Base-by-base conservation (phyloP, 306 rosid genomes). In the Rosa rugosa region DNA sequence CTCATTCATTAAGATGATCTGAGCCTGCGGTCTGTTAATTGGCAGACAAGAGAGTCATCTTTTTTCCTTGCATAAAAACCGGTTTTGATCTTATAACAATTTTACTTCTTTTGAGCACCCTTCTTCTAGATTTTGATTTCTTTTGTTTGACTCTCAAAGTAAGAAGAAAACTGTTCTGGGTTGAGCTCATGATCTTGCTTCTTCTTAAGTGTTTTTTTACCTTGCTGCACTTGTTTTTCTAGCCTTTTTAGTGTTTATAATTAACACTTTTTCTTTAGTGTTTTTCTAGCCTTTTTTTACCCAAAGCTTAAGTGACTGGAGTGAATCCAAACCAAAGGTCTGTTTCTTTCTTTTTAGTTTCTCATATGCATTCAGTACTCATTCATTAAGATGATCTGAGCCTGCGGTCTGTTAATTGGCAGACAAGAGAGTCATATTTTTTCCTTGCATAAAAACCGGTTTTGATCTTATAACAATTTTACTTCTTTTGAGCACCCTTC, bases 231-330 rank as follows among this genome's bases (percentile, higher is more conserved):
- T 13, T 63, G 68, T 34, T 27, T 63, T 31, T 62, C 8, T 27
- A 27, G 20, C 16, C 7, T 62, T 62, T 14, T n/a, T n/a, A n/a
- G n/a, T n/a, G n/a, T n/a, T n/a, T n/a, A n/a, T n/a, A n/a, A n/a
- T n/a, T n/a, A n/a, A n/a, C n/a, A n/a, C n/a, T n/a, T n/a, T n/a
- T n/a, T n/a, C n/a, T n/a, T n/a, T n/a, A n/a, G n/a, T n/a, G n/a
- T n/a, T n/a, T n/a, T n/a, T n/a, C n/a, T n/a, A n/a, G n/a, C n/a
- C n/a, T n/a, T n/a, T n/a, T n/a, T n/a, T n/a, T 84, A 83, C 91
- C 87, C 75, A 86, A 88, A 90, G 87, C 89, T 90, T 85, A 87
- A 80, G 88, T 84, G 69, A 80, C 82, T 84, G 87, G 90, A 82
- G 86, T 36, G 76, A 53, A 73, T 23, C n/a, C 47, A 81, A 63